phyloP scores from a whole-genome alignment of 768 basidiomycete genomes.

The Tricholoma sp. region DNA sequence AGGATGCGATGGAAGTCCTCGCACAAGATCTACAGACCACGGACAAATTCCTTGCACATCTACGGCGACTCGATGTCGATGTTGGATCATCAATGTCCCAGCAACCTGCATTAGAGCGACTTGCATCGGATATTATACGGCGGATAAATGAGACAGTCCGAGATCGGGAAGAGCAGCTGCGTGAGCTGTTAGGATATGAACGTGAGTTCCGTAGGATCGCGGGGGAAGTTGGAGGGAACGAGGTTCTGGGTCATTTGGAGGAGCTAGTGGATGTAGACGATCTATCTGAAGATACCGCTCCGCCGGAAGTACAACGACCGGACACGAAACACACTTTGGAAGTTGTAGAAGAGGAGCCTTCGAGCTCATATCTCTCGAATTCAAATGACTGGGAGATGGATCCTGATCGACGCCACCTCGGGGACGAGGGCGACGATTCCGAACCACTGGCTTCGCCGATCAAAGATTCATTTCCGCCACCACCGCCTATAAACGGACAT shows the following conservation, averaged over 20 bases:
- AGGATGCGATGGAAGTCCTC: constrained; percentile 70
- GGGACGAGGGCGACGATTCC: constrained; percentile 42
- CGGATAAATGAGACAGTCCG: constrained; percentile 69
- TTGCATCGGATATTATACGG: constrained; percentile 75
- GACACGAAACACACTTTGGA: constrained; percentile 22
- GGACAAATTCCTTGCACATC: constrained; percentile 68
- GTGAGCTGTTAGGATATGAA: constrained; percentile 73
- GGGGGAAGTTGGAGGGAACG: constrained; percentile 71
- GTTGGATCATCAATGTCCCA: constrained; percentile 28
- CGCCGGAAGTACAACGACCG: constrained; percentile 10
- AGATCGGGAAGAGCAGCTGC: constrained; percentile 77
- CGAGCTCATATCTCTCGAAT: constrained; percentile 20
- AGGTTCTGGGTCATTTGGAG: constrained; percentile 66
- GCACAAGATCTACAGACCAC: constrained; percentile 73
- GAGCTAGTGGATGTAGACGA: constrained; percentile 47
- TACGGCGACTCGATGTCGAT: constrained; percentile 65
- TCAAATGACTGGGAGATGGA: constrained; percentile 61
- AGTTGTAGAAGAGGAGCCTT: constrained; percentile 35
- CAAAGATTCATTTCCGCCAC: constrained; percentile 53
- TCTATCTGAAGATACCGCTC: constrained; percentile 31
- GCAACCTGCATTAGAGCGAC: constrained; percentile 52
- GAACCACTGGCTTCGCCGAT: constrained; percentile 45
- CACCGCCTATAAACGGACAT: constrained; percentile 43
- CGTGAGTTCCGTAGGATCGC: constrained; percentile 76
- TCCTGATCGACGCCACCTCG: constrained; percentile 42